Conservation (phyloP, 345 rosid species). For the Toxicodendron radicans region DNA sequence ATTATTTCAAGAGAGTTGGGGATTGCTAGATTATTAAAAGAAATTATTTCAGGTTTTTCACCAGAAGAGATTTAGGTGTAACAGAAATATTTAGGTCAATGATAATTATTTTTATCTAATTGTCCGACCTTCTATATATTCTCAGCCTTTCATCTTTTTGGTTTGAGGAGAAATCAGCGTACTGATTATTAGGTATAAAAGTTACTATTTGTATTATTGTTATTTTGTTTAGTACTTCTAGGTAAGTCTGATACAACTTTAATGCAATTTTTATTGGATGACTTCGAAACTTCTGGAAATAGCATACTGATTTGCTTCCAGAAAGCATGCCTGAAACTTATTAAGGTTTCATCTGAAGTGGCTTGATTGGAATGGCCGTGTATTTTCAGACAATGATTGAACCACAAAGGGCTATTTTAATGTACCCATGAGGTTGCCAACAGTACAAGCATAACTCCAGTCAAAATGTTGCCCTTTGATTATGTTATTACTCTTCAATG, state of each 20-base stretch:
- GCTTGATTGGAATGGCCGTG: background rate
- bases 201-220: background rate
- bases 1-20: background rate
- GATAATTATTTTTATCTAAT: background rate
- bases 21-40: too few species aligned
- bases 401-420: background rate
- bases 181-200: background rate
- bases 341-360: background rate
- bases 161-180: background rate
- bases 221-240: background rate
- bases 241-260: background rate
- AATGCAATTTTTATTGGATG: background rate
- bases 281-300: background rate
- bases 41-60: background rate
- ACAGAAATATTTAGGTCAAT: conserved; percentile 11
- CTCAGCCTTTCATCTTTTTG: background rate
- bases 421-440: background rate
- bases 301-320: background rate
- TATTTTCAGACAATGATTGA: background rate
- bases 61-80: background rate
- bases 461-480: background rate
- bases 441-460: background rate
- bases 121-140: background rate
- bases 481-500: background rate
- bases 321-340: background rate